Conservation (phyloP, 2,329 filamentous ascomycete genomes). For the Diplodia seriata region DNA sequence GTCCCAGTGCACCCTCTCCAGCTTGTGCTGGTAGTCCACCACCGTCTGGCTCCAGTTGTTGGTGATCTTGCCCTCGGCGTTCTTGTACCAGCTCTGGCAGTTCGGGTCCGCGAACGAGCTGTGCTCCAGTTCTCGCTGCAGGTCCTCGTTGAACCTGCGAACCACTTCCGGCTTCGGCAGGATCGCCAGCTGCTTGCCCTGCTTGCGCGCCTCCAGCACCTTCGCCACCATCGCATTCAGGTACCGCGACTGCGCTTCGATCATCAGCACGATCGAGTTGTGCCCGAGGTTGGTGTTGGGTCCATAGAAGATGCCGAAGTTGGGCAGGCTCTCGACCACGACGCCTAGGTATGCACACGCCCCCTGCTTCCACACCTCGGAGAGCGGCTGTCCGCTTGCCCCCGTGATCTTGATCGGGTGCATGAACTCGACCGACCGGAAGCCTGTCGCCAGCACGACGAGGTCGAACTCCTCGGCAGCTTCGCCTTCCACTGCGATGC, state of each 20-base stretch:
- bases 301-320: conserved; percentile 65
- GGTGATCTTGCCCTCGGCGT: conserved; percentile 60
- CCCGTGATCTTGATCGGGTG: conserved; percentile 63
- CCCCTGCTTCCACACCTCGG: conserved; percentile 62
- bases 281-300: conserved; percentile 63
- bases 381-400: conserved; percentile 50
- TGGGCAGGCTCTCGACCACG: conserved; percentile 60
- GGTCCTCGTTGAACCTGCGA: conserved; percentile 53
- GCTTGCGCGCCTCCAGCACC: conserved; percentile 55
- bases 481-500: conserved; percentile 55
- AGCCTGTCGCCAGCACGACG: conserved; percentile 65
- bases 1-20: conserved; percentile 52
- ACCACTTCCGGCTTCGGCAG: conserved; percentile 52
- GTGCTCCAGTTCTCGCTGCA: conserved; percentile 54
- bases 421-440: conserved; percentile 65
- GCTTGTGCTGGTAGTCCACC: conserved; percentile 61
- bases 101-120: conserved; percentile 62
- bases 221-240: conserved; percentile 58
- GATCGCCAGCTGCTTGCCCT: conserved; percentile 53
- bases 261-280: conserved; percentile 67
- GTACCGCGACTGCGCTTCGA: conserved; percentile 64
- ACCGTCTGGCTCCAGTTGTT: conserved; percentile 65
- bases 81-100: conserved; percentile 65
- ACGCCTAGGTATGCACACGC: conserved; percentile 57
- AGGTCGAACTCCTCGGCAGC: conserved; percentile 60